A percentile compares a stretch with the other conserved stretches of the same genome.
Conservation (phyloP, 257 asterid genomes). For the Nicotiana obtusifolia region DNA sequence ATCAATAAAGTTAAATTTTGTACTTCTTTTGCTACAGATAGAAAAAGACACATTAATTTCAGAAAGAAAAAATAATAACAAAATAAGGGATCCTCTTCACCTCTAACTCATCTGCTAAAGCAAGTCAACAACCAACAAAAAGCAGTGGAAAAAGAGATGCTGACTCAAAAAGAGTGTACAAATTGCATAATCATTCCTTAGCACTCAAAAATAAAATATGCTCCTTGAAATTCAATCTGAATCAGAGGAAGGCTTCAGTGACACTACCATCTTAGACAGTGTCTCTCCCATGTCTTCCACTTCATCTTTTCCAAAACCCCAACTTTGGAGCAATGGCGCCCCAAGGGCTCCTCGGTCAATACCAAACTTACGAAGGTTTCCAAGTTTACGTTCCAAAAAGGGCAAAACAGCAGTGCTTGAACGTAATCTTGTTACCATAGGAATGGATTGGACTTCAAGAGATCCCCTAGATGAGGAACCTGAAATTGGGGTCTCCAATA, state of each 20-base stretch:
- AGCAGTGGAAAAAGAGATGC: background rate
- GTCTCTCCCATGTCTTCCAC: slow-evolving; percentile 66
- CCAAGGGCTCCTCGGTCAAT: slow-evolving; percentile 69
- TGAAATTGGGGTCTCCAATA: slow-evolving; percentile 34
- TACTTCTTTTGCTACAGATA: background rate
- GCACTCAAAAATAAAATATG: background rate
- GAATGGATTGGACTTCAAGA: slow-evolving; percentile 77
- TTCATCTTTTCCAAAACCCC: slow-evolving; percentile 79
- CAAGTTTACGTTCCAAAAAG: slow-evolving; percentile 48
- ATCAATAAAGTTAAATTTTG: background rate
- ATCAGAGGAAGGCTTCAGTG: slow-evolving; percentile 56
- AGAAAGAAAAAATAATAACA: background rate
- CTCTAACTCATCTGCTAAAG: background rate
- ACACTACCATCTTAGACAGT: slow-evolving; percentile 54
- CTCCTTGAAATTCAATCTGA: slow-evolving; percentile 43
- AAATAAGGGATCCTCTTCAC: background rate
- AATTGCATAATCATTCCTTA: background rate
- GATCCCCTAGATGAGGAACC: slow-evolving; percentile 51
- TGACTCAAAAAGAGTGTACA: background rate
- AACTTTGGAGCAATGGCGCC: slow-evolving; percentile 41
- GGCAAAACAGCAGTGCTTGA: slow-evolving; percentile 78
- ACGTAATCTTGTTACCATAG: slow-evolving; percentile 85
- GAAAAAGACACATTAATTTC: background rate
- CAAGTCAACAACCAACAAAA: background rate
- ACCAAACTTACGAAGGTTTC: slow-evolving; percentile 58